A percentile compares a stretch with the other conserved stretches of the same genome.
Conservation (phyloP, 1,284 basidiomycete species). For the Chalciporus piperatoides region DNA sequence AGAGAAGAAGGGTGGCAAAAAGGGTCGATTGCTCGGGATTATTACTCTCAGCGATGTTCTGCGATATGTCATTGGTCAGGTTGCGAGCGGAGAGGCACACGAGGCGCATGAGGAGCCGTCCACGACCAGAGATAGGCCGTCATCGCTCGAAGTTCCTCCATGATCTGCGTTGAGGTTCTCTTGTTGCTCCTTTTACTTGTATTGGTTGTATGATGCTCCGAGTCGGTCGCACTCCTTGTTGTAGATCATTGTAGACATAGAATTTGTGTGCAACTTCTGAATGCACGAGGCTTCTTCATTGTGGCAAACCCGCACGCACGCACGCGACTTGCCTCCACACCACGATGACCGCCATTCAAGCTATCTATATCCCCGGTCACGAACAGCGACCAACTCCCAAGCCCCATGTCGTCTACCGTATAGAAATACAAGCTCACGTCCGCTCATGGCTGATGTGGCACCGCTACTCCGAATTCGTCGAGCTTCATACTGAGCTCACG, state of each 20-base stretch:
- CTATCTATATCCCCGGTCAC: slow-evolving; percentile 61
- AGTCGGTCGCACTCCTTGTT: slow-evolving; percentile 5
- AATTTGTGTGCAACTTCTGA: not conserved
- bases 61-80: slow-evolving; percentile 76
- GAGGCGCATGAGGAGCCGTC: slow-evolving; percentile 30
- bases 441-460: slow-evolving; percentile 91
- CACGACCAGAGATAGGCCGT: slow-evolving; percentile 19
- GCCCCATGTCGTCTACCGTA: slow-evolving; percentile 76
- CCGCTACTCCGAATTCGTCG: slow-evolving; percentile 91
- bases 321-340: slow-evolving; percentile 12
- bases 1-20: slow-evolving; percentile 70
- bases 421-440: slow-evolving; percentile 78
- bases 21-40: slow-evolving; percentile 83
- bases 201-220: slow-evolving; percentile 1
- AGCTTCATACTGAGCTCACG: slow-evolving; percentile 78
- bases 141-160: slow-evolving; percentile 14
- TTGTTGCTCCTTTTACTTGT: slow-evolving; percentile 1
- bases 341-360: slow-evolving; percentile 69
- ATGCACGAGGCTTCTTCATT: not conserved
- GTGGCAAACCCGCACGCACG: too few species aligned
- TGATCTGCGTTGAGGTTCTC: slow-evolving; percentile 5
- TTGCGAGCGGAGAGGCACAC: slow-evolving; percentile 44
- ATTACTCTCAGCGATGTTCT: slow-evolving; percentile 92
- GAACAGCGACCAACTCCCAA: slow-evolving; percentile 67
- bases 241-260: slow-evolving; percentile 19